Evolutionary conservation across 2,329 filamentous ascomycete species (phyloP).

Genomic region (Botrytis deweyae): DNA sequence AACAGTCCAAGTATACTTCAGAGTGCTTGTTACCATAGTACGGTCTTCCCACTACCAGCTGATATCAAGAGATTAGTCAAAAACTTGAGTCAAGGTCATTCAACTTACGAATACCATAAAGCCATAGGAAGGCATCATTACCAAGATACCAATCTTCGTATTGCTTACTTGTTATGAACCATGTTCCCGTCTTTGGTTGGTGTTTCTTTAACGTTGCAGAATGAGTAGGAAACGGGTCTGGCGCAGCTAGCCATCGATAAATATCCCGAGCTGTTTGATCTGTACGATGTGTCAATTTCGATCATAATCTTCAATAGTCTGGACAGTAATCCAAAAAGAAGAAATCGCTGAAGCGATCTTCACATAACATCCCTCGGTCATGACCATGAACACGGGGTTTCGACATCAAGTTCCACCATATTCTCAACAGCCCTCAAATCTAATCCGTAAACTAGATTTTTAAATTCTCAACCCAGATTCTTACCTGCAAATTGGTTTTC

Average conservation of each 20-base stretch:
- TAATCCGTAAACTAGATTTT: not conserved
- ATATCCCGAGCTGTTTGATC: constrained; percentile 26
- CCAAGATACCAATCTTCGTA: constrained; percentile 38
- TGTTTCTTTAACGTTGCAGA: constrained; percentile 28
- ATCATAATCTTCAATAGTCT: not conserved
- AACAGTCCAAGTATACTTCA: not conserved
- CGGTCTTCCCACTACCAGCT: constrained; percentile 45
- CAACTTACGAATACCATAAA: constrained; percentile 38
- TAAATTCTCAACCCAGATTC: not conserved
- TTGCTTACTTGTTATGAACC: constrained; percentile 28
- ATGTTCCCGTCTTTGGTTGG: constrained; percentile 32
- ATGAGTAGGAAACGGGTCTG: constrained; percentile 33
- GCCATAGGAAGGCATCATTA: constrained; percentile 42
- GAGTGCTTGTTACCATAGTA: constrained; percentile 38
- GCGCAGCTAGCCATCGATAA: constrained; percentile 30
- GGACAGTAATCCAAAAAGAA: not conserved
- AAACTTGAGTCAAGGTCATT: not conserved
- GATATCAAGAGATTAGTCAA: constrained; percentile 24
- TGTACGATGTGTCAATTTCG: not conserved
- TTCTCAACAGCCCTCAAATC: not conserved
- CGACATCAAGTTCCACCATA: not conserved
- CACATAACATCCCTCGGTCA: not conserved
- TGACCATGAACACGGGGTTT: not conserved
- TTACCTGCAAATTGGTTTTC: constrained; percentile 25
- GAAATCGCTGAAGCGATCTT: not conserved